These are phyloP conservation scores for Fusarium nodosum DNA, from an alignment of 2,329 filamentous ascomycete species.

Conservation along the genomic window DNA sequence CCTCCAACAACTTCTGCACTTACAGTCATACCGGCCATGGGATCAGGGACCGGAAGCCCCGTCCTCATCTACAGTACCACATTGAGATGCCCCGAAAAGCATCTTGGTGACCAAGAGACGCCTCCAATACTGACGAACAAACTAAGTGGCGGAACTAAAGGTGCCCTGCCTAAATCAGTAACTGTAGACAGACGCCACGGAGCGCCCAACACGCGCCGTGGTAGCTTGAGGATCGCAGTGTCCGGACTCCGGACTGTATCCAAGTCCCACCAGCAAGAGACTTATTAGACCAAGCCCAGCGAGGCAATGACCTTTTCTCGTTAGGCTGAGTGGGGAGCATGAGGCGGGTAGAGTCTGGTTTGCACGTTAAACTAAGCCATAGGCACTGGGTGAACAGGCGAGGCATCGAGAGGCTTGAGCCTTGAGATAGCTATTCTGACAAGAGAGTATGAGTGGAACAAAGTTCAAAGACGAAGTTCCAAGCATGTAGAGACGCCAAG, in stretches of 20 bases:
- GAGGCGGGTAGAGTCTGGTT: constrained; percentile 3
- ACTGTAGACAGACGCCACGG: constrained; percentile 41
- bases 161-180: constrained; percentile 19
- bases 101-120: constrained; percentile 9
- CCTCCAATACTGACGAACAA: constrained; percentile 15
- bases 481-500: constrained; percentile 31
- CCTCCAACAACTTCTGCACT: constrained; percentile 19
- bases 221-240: neutral
- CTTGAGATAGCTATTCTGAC: constrained; percentile 8
- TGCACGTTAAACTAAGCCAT: constrained; percentile 1
- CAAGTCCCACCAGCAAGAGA: constrained; percentile 16
- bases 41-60: constrained; percentile 37
- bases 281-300: constrained; percentile 12
- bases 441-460: constrained; percentile 11
- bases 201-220: constrained; percentile 14
- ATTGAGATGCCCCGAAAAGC: neutral
- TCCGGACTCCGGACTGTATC: neutral
- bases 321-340: constrained; percentile 4
- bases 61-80: constrained; percentile 34
- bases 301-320: constrained; percentile 3
- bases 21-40: constrained; percentile 6
- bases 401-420: constrained; percentile 14
- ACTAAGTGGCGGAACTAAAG: constrained; percentile 10
- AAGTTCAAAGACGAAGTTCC: constrained; percentile 16
- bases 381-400: constrained; percentile 5